phyloP scores from a whole-genome alignment of 805 yeast genomes.

The Phaffomyces thermotolerans region DNA sequence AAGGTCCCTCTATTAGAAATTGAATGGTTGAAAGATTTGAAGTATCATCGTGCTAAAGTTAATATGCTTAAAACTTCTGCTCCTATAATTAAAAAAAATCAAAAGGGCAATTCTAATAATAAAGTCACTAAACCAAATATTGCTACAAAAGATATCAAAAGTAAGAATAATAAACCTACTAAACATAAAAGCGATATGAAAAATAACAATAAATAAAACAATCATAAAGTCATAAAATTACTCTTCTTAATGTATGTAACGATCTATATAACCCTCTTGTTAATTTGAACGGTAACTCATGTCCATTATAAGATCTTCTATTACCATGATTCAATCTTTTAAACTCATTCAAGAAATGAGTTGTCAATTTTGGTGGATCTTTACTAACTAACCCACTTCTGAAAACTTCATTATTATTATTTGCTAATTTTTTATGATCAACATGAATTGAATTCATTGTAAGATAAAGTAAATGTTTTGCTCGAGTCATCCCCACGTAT shows the following conservation, averaged over 20 bases:
- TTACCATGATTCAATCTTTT: neutral
- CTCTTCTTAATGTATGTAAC: conserved; percentile 1
- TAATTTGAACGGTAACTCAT: conserved; percentile 1
- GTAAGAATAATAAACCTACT: no score
- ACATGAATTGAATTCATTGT: neutral
- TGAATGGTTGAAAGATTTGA: conserved; percentile 38
- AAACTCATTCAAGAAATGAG: neutral
- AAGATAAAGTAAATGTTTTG: conserved; percentile 32
- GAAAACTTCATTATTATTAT: neutral
- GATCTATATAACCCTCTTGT: conserved; percentile 2
- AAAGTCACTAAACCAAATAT: neutral
- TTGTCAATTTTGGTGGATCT: neutral
- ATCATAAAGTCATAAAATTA: neutral
- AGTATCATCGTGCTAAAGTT: conserved; percentile 31
- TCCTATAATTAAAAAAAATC: conserved; percentile 30
- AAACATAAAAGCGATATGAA: no score
- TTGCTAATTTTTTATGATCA: neutral
- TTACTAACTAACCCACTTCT: neutral
- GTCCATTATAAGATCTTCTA: conserved; percentile 1
- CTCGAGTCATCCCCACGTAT: conserved; percentile 66
- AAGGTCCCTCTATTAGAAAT: conserved; percentile 32
- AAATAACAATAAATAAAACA: neutral
- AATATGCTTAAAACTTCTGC: conserved; percentile 40
- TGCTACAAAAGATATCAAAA: neutral
- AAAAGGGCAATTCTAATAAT: conserved; percentile 10